These are phyloP conservation scores for Lactifluus piperatus DNA, from an alignment of 768 basidiomycete species.

Conservation along the genomic window DNA sequence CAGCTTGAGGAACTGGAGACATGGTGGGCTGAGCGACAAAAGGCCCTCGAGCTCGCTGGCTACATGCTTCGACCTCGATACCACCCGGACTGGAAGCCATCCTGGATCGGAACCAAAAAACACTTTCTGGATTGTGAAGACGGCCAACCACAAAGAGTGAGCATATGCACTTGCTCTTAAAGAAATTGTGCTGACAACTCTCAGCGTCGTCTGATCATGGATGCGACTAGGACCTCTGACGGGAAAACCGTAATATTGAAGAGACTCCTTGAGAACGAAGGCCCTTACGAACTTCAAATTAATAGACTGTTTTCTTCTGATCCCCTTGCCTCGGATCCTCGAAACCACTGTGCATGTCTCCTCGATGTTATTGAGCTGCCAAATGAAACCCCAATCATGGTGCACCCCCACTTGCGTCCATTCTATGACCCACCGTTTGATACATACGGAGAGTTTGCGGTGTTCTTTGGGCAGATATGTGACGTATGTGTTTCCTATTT, in stretches of 20 bases:
- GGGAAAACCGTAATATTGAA: slow-evolving; percentile 7
- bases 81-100: neutral
- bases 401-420: slow-evolving; percentile 27
- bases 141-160: slow-evolving; percentile 5
- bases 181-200: neutral
- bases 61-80: slow-evolving; percentile 10
- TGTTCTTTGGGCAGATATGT: slow-evolving; percentile 29
- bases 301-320: slow-evolving; percentile 10
- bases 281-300: slow-evolving; percentile 12
- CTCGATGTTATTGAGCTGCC: slow-evolving; percentile 22
- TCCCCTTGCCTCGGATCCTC: slow-evolving; percentile 21
- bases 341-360: slow-evolving; percentile 25
- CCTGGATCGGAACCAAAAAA: neutral
- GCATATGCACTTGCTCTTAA: neutral
- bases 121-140: neutral
- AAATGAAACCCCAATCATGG: slow-evolving; percentile 22
- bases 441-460: slow-evolving; percentile 30
- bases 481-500: slow-evolving; percentile 23
- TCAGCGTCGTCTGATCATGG: slow-evolving; percentile 6
- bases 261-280: neutral
- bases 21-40: slow-evolving; percentile 4
- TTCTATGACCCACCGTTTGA: slow-evolving; percentile 26
- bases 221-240: slow-evolving; percentile 14
- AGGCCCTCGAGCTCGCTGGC: neutral
- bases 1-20: neutral